These are phyloP conservation scores for Trichosporon coremiiforme DNA, from an alignment of 1,284 basidiomycete species.

Conservation along the genomic window DNA sequence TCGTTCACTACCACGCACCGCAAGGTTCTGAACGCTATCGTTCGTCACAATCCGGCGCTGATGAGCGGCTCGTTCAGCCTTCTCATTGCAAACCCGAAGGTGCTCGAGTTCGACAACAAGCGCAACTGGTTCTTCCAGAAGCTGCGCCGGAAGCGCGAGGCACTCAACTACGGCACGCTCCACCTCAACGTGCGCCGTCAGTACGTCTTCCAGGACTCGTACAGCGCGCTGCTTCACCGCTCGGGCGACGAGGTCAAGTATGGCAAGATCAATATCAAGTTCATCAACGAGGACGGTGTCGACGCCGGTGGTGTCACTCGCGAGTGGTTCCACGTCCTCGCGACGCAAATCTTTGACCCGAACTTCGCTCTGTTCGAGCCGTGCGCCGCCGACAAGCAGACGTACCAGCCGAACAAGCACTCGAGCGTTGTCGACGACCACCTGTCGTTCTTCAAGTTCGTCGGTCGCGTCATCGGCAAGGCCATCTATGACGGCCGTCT, in stretches of 20 bases:
- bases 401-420: conserved; percentile 95
- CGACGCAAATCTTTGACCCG: conserved; percentile 99
- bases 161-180: conserved; percentile 73
- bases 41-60: conserved; percentile 93
- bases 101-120: conserved; percentile 99
- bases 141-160: conserved; percentile 80
- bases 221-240: conserved; percentile 84
- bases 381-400: conserved; percentile 88
- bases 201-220: conserved; percentile 96
- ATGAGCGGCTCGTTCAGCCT: conserved; percentile 99
- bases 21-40: conserved; percentile 95
- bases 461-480: conserved; percentile 89
- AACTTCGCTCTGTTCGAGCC: conserved; percentile 95
- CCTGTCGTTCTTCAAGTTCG: conserved; percentile 97
- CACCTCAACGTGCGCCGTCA: conserved; percentile 90
- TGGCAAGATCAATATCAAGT: conserved; percentile 94
- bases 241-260: conserved; percentile 96
- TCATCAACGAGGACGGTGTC: conserved; percentile 96
- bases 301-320: conserved; percentile 97
- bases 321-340: conserved; percentile 98
- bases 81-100: conserved; percentile 91
- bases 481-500: conserved; percentile 95
- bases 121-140: conserved; percentile 98
- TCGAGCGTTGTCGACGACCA: conserved; percentile 82
- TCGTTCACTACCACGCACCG: conserved; percentile 92